phyloP scores from a whole-genome alignment of 169 alveolate genomes.

The Eimeria sp. region DNA sequence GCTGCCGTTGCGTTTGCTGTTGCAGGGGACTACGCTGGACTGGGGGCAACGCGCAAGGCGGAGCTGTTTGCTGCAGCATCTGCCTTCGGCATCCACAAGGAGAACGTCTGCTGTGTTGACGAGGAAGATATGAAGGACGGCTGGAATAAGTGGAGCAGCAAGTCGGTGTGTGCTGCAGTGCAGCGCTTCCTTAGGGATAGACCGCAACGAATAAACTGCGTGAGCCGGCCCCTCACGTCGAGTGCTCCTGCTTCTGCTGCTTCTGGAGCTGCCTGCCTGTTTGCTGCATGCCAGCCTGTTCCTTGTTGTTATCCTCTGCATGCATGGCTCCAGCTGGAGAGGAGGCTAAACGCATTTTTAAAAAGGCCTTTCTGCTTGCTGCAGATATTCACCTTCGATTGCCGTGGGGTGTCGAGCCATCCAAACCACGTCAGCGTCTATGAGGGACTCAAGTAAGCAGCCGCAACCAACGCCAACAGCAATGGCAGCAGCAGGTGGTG shows the following conservation, averaged over 20 bases:
- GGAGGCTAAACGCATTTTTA: not conserved
- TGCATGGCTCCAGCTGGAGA: not conserved
- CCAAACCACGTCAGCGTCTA: slow-evolving; percentile 81
- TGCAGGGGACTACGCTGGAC: slow-evolving; percentile 71
- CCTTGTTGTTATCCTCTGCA: not conserved
- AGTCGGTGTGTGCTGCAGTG: slow-evolving; percentile 35
- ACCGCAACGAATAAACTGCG: not conserved
- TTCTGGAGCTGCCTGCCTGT: not conserved
- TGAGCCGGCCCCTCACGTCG: not conserved
- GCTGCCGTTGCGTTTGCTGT: not conserved
- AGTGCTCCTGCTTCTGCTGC: no score
- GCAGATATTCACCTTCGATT: slow-evolving; percentile 75
- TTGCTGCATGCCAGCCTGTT: not conserved
- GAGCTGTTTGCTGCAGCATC: slow-evolving; percentile 71
- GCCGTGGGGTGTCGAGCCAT: slow-evolving; percentile 78
- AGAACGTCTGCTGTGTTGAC: not conserved
- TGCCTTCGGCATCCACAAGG: not conserved
- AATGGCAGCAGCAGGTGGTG: not conserved
- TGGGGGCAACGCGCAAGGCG: not conserved
- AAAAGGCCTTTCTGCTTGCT: not conserved
- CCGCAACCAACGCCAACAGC: slow-evolving; percentile 11
- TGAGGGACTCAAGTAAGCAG: slow-evolving; percentile 51
- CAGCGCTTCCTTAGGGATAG: not conserved
- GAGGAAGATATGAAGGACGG: slow-evolving; percentile 36
- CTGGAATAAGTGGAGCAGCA: slow-evolving; percentile 43